phyloP scores from a whole-genome alignment of 768 basidiomycete species.

The Amyloporia xantha region DNA sequence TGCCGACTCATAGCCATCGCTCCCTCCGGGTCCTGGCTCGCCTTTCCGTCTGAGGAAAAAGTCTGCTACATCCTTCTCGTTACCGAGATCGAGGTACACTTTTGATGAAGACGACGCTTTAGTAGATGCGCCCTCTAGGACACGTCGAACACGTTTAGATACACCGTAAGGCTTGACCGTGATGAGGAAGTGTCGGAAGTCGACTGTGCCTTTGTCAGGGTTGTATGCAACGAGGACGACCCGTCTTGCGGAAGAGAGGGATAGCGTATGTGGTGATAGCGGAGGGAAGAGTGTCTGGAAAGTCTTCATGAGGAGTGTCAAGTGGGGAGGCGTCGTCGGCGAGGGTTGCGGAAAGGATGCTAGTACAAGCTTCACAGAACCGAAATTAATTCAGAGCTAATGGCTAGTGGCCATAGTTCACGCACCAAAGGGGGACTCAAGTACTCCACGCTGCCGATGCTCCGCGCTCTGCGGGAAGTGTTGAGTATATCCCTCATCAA shows the following conservation, averaged over 20 bases:
- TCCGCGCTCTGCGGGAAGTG: constrained; percentile 57
- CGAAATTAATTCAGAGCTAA: background rate
- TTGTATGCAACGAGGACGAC: constrained; percentile 94
- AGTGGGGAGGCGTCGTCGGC: constrained; percentile 71
- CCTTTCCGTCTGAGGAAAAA: constrained; percentile 76
- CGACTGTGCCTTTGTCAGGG: constrained; percentile 75
- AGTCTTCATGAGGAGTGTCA: constrained; percentile 88
- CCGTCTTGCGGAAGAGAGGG: constrained; percentile 84
- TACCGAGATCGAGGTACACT: constrained; percentile 70
- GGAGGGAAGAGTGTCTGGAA: constrained; percentile 97
- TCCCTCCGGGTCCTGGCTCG: constrained; percentile 41
- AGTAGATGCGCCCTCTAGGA: constrained; percentile 59
- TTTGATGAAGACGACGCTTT: constrained; percentile 29
- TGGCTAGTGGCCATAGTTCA: constrained; percentile 1
- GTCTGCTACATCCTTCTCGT: constrained; percentile 92
- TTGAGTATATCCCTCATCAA: constrained; percentile 78
- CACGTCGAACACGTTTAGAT: constrained; percentile 81
- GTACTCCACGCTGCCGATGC: constrained; percentile 77
- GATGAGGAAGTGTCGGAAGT: constrained; percentile 93
- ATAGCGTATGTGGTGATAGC: constrained; percentile 72
- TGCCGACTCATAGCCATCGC: constrained; percentile 71
- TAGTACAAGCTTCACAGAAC: constrained; percentile 68
- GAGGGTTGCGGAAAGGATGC: constrained; percentile 77
- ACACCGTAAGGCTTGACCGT: constrained; percentile 93
- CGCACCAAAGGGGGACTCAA: constrained; percentile 86